Evolutionary conservation across 768 basidiomycete species (phyloP).

Genomic region (Lyophyllum semitale): DNA sequence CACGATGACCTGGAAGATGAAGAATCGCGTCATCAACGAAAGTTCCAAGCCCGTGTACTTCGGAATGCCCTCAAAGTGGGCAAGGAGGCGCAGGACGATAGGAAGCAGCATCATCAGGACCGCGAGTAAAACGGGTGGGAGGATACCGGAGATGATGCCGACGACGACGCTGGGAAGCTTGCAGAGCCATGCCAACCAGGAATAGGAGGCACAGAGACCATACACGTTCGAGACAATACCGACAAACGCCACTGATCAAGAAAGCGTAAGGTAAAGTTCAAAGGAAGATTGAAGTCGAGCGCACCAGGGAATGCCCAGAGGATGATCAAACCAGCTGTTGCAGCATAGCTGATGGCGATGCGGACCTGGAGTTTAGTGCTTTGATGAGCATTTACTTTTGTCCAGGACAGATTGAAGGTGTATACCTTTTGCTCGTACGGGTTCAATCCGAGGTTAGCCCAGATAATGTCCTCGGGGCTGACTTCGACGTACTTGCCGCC

Average conservation of each 20-base stretch:
- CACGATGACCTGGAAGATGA: conserved; percentile 90
- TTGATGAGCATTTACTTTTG: background rate
- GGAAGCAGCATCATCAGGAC: conserved; percentile 89
- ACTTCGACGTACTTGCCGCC: conserved; percentile 76
- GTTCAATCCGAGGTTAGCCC: conserved; percentile 87
- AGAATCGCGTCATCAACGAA: conserved; percentile 89
- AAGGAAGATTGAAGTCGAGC: conserved; percentile 15
- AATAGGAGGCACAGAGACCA: conserved; percentile 59
- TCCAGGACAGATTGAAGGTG: background rate
- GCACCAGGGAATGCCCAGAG: conserved; percentile 85
- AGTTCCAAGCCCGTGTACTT: conserved; percentile 82
- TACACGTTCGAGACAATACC: conserved; percentile 84
- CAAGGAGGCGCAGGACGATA: conserved; percentile 78
- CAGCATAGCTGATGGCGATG: conserved; percentile 64
- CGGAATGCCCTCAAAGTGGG: conserved; percentile 88
- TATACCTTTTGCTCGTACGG: conserved; percentile 77
- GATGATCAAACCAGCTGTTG: conserved; percentile 80
- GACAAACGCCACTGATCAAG: conserved; percentile 68
- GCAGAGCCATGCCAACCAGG: conserved; percentile 88
- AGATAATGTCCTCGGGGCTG: conserved; percentile 87
- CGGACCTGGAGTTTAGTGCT: conserved; percentile 39
- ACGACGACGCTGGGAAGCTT: conserved; percentile 60
- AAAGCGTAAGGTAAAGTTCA: background rate
- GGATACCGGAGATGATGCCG: conserved; percentile 84
- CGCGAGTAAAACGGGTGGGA: conserved; percentile 85